Evolutionary conservation across 345 rosid genomes (phyloP).

Genomic region (Boechera divaricarpa): DNA sequence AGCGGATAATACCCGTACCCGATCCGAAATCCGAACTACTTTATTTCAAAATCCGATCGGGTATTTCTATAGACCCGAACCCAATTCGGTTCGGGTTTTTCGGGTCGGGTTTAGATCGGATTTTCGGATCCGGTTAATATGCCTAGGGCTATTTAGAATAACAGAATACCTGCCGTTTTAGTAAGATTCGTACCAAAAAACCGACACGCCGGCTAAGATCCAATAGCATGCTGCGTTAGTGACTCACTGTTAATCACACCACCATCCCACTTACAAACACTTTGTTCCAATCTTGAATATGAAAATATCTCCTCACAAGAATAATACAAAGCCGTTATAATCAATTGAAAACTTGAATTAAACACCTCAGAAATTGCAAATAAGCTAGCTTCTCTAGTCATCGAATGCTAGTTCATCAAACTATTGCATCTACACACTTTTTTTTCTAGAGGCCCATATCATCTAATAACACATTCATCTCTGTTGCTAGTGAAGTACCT

Average conservation of each 20-base stretch:
- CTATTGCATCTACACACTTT: slow-evolving; percentile 1
- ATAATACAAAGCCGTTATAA: neutral
- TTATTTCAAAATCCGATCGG: no score
- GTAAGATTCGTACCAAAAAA: neutral
- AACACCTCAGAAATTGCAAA: neutral
- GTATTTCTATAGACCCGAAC: no score
- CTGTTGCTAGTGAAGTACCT: slow-evolving; percentile 19
- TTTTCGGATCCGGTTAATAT: no score
- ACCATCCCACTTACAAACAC: slow-evolving; percentile 58
- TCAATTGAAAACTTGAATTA: neutral
- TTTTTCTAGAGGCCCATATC: neutral
- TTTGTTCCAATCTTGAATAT: neutral
- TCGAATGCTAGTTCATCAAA: slow-evolving; percentile 12
- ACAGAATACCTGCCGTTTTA: slow-evolving; percentile 29
- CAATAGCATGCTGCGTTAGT: neutral
- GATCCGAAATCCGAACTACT: no score
- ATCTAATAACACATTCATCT: slow-evolving; percentile 13
- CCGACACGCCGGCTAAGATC: slow-evolving; percentile 15
- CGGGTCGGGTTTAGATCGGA: no score
- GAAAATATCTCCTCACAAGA: neutral
- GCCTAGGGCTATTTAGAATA: neutral
- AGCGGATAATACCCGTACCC: no score
- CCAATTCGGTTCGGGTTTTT: no score
- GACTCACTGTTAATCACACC: slow-evolving; percentile 1
- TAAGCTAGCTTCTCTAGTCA: slow-evolving; percentile 33